Base-by-base conservation (phyloP, 169 alveolate species). In the Plasmodium falciparum region DNA sequence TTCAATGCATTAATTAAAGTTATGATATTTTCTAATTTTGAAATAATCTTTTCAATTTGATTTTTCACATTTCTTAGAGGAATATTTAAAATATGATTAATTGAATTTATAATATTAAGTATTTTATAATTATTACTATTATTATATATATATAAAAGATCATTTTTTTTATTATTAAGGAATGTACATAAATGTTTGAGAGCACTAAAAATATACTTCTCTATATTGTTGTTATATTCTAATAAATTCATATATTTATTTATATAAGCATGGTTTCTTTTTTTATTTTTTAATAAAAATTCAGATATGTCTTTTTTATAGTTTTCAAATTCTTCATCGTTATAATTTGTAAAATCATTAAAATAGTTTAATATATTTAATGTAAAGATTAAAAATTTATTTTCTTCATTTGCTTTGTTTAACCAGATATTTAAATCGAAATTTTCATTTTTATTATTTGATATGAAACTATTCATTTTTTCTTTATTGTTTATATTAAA, bases 181-280 rank as follows among this genome's bases (percentile, higher is more conserved):
- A 20, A 78, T 8, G 17, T 26, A 62, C 88, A 73, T 58, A 88
- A 22, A 54, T 88, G 78, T 54, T 61, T 70, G 65, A 86, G 43
- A 15, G 76, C 86, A 39, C 88, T 67, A 54, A 50, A 86, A 2
- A 72, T 26, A 20, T 26, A 70, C 4, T 86, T 76, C 65, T 61
- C 49, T 22, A 59, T 59, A 62, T 86, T 72, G 6, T 39, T 39
- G 2, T 39, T 39, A 43, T 45, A 49, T 9, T 86, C 92, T 13
- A 72, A 65, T 12, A 86, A 54, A 45, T 52, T 59, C 6, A 86
- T 72, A 56, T 72, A 86, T 72, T 73, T 71, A 49, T 86, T 86
- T 86, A 86, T 50, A 24, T 86, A 86, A 54, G 56, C 76, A 43
- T 86, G 92, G 17, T 86, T 86, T 80, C 39, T 70, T 39, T 63